Evolutionary conservation across 371 early-diverging fungal species (phyloP), one percentile per base, ranked within the genome.

Genomic region (Mortierella sp.): DNA sequence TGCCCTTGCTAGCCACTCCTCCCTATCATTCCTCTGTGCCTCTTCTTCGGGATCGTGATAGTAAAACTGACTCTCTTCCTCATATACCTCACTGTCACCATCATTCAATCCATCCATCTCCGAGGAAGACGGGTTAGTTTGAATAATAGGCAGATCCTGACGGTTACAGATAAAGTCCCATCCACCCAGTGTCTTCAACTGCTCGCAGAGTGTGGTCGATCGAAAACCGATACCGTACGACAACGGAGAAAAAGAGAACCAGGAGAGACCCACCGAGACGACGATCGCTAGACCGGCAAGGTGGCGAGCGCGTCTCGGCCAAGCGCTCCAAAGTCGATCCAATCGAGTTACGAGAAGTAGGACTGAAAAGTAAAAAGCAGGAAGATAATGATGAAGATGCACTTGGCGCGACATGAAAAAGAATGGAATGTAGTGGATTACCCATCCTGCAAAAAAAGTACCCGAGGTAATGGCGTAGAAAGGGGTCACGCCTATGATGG

Each of bases 351-450:
- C 75, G 67, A 94, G 85, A 0, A 91, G 86, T 63, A 96, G 85
- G 60, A 97, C 88, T 19, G 93, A 87, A 74, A 95, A 90, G 74
- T 95, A 95, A 15, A 97, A 87, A 0, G 96, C 91, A 4, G 99
- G 98, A 48, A 99, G 87, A 77, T 99, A 99, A 84, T 99, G 98
- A 80, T 99, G 98, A 47, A 98, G 82, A 74, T 97, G 99, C 16
- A 97, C 85, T 81, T 95, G 94, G 30, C 99, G 93, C 9, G 90
- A 89, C 93, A 97, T 93, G 51, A 97, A 75, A 83, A 95, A 96
- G 86, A 98, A 99, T 7, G 99, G 98, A 6, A 96, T 53, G 84
- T 92, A 98, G 84, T 99, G 99, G 30, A 97, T 74, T 4, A 87
- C 67, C 97, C 97, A 99, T 21, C 91, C 95, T 7, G 91, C 68